Conservation (phyloP, 345 rosid species). For the Crucihimalaya himalaica region DNA sequence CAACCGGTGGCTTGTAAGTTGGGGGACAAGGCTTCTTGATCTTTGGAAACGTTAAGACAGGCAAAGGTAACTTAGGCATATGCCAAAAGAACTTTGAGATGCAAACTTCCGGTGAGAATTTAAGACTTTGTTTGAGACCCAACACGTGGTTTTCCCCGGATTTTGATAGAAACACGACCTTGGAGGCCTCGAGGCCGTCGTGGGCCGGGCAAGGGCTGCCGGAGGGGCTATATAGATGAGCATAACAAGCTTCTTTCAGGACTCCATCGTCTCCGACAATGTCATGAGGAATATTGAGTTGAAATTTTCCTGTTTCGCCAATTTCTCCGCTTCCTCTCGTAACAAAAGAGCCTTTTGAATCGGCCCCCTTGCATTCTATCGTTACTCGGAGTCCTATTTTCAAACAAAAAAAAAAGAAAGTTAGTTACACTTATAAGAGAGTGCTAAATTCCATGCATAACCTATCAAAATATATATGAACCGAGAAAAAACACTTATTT, state of each 20-base stretch:
- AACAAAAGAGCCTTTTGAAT: conserved; percentile 49
- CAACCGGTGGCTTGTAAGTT: conserved; percentile 34
- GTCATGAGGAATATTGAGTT: conserved; percentile 50
- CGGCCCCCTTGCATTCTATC: conserved; percentile 64
- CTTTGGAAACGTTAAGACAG: conserved; percentile 35
- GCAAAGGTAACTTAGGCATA: conserved; percentile 35
- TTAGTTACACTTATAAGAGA: neutral
- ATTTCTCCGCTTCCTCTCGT: conserved; percentile 58
- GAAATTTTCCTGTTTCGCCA: conserved; percentile 64
- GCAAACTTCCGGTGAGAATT: conserved; percentile 61
- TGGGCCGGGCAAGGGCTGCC: conserved; percentile 59
- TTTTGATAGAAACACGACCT: conserved; percentile 50
- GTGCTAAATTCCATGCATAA: neutral
- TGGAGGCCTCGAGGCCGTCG: conserved; percentile 54
- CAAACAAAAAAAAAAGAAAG: neutral
- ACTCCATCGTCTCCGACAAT: conserved; percentile 51
- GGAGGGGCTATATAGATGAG: conserved; percentile 72
- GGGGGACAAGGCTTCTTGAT: conserved; percentile 38
- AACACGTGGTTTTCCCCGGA: conserved; percentile 45
- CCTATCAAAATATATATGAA: neutral
- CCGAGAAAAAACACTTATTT: no score
- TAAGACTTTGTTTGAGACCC: conserved; percentile 58
- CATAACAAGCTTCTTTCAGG: conserved; percentile 72
- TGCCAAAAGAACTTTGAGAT: conserved; percentile 62
- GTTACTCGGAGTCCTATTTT: conserved; percentile 64